Evolutionary conservation across 306 rosid genomes (phyloP).

Genomic region (Citrullus mucosospermus): DNA sequence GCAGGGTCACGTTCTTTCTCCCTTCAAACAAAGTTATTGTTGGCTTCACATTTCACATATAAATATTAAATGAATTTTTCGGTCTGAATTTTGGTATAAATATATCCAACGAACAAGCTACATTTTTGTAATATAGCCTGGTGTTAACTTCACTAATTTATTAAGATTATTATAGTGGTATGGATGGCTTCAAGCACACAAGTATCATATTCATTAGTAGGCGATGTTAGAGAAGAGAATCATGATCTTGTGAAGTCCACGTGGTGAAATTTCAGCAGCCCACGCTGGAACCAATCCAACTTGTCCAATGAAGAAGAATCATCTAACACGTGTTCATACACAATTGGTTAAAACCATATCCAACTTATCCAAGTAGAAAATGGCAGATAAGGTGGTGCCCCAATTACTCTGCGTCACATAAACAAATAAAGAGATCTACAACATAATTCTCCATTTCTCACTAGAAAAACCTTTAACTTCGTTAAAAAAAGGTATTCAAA

Average conservation of each 20-base stretch:
- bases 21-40: too few relatives aligned
- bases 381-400: slow-evolving; percentile 44
- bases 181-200: too few relatives aligned
- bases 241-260: slow-evolving; percentile 25
- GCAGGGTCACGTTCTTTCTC: too few relatives aligned
- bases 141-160: too few relatives aligned
- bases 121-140: too few relatives aligned
- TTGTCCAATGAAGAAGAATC: slow-evolving; percentile 14
- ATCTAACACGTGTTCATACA: background rate
- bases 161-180: too few relatives aligned
- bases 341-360: slow-evolving; percentile 43
- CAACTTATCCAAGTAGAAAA: slow-evolving; percentile 59
- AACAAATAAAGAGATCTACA: slow-evolving; percentile 13
- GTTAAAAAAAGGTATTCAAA: background rate
- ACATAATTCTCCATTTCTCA: background rate
- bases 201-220: too few relatives aligned
- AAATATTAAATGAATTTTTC: too few relatives aligned
- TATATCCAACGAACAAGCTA: too few relatives aligned
- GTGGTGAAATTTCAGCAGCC: slow-evolving; percentile 17
- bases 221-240: background rate
- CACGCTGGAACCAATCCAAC: slow-evolving; percentile 51
- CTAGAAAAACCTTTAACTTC: background rate
- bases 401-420: slow-evolving; percentile 38
- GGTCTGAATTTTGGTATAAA: too few relatives aligned
- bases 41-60: too few relatives aligned